Base-by-base conservation (phyloP, 2,329 filamentous ascomycete species). In the Aureobasidium sp. region DNA sequence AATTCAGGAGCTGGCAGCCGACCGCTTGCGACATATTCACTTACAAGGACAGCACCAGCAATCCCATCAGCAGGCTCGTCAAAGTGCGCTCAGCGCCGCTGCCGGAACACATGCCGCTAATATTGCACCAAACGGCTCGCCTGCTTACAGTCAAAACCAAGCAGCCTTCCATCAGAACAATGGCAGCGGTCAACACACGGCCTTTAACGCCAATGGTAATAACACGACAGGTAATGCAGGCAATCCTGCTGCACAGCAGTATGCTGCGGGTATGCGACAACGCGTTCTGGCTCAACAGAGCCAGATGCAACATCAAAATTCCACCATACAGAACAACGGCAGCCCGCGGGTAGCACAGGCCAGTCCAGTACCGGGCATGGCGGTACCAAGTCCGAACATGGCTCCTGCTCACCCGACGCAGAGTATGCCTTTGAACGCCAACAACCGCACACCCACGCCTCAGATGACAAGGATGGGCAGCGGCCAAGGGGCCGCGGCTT, bases 1-100 rank as follows among this genome's bases (percentile, higher is more conserved):
- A 69, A 74, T 85, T 10, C 78, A 75, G 61, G 76, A 77, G 44
- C 69, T 82, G 64, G 81, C 83, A 3, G 81, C 77, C 1, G 78
- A 83, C 41, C 76, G 79, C 52, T 71, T 83, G 67, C 72, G 44
- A 39, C 55, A 59, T 5, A 21, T 30, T 13, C 44, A 59, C 32
- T 16, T 41, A 66, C 70, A 76, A 36, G 55, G 54, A 36, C 64
- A 67, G 50, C 63, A 68, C 32, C 62, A 66, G 5, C 62, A 66
- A 5, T 66, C 69, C 3, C 66, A 66, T 21, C 70, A 65, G 59
- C 72, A 69, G 48, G 70, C 70, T 30, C 66, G 71, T 39, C 71
- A 73, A 63, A 75, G 68, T 59, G 74, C 74, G 13, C 70, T 75
- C 63, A 73, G 72, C 41, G 73, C 73, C 45, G 74, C 74, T 50